Evolutionary conservation across 2,329 filamentous ascomycete species (phyloP), one percentile per base, ranked within the genome.

Genomic region (Tolypocladium capitatum): DNA sequence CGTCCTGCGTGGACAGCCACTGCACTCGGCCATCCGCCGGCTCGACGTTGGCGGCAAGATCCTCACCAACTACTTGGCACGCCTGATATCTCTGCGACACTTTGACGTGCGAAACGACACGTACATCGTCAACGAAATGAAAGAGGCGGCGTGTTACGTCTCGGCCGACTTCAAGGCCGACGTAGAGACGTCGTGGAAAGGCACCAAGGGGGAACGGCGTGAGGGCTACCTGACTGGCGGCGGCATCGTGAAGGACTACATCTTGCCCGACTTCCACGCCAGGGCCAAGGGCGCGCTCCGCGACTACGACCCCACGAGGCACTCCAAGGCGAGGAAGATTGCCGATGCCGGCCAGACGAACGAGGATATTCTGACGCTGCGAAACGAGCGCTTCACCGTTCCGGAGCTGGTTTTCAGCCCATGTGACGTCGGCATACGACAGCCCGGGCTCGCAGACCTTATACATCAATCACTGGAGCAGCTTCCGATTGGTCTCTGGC

Each of bases 71-170:
- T 85, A 94, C 62, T 74, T 98, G 32, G 91, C 92, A 43, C 86
- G 92, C 48, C 75, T 94, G 16, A 80, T 97, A 18, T 96, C 90
- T 1, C 75, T 94, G 14, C 83, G 92, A 7, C 89, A 96, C 60
- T 95, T 94, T 65, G 91, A 96, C 62, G 90, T 98, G 80, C 81
- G 92, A 52, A 90, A 94, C 63, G 92, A 98, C 58, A 84, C 86
- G 1, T 83, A 94, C 63, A 83, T 97, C 45, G 88, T 96, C 62
- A 95, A 95, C 58, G 86, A 96, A 63, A 90, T 97, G 65, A 98
- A 98, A 61, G 92, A 98, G 62, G 76, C 83, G 5, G 81, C 85
- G 1, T 94, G 87, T 61, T 97, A 85, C 57, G 81, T 96, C 11
- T 84, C 85, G 2, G 69, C 78, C 1, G 80, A 94, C 59, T 96